Base-by-base conservation (phyloP, 495 filamentous ascomycete species). In the Penicillium parvum region DNA sequence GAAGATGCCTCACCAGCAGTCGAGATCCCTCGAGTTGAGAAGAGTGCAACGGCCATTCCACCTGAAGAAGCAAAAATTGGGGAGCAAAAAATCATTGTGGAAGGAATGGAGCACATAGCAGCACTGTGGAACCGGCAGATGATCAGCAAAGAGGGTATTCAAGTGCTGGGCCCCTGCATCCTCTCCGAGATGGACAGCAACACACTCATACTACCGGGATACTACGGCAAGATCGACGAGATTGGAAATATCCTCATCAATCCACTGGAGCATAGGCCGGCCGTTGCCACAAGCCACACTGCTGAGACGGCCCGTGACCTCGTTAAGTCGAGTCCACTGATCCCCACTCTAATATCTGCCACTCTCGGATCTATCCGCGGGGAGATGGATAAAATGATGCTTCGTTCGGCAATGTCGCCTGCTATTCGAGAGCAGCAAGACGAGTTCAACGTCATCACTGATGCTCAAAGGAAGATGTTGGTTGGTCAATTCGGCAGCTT, bases 371-470 rank as follows among this genome's bases (percentile, higher is more conserved):
- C 70, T 2, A 74, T 73, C 20, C 64, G 73, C 15, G 49, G 60
- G 16, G 72, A 76, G 37, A 76, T 76, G 73, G 73, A 75, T 36
- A 68, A 63, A 8, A 52, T 76, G 40, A 73, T 76, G 70, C 59
- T 74, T 1, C 61, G 70, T 8, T 74, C 69, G 44, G 71, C 70
- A 15, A 76, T 76, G 71, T 73, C 68, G 1, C 71, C 73, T 1
- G 72, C 72, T 0, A 74, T 74, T 27, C 63, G 72, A 21, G 73
- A 76, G 37, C 71, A 76, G 26, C 73, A 76, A 37, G 73, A 76
- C 19, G 72, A 76, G 21, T 75, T 73, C 54, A 75, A 75, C 28
- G 69, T 76, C 20, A 76, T 75, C 39, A 74, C 71, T 1, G 64
- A 73, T 11, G 49, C 61, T 1, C 49, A 59, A 0, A 72, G 73